These are phyloP conservation scores for Turritis glabra DNA, from an alignment of 345 rosid species.

Conservation along the genomic window DNA sequence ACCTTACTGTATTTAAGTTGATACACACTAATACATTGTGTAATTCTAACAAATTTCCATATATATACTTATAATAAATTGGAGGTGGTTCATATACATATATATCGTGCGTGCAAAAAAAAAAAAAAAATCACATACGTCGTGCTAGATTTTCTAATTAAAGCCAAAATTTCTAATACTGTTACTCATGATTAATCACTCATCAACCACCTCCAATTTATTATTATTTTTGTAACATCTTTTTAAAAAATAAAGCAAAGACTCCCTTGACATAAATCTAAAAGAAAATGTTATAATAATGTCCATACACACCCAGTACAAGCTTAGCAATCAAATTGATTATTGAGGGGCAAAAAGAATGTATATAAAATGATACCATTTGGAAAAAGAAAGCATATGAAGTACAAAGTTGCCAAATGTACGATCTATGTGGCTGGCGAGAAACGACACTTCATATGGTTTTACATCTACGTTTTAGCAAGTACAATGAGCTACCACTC, in stretches of 20 bases:
- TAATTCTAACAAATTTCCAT: neutral
- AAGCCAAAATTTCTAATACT: conserved; percentile 28
- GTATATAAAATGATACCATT: conserved; percentile 29
- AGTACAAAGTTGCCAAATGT: conserved; percentile 39
- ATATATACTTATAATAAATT: neutral
- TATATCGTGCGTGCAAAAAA: neutral
- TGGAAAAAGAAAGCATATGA: conserved; percentile 19
- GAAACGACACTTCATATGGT: conserved; percentile 23
- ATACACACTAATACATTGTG: neutral
- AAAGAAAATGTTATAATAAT: conserved; percentile 22
- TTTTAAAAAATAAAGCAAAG: conserved; percentile 17
- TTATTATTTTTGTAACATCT: conserved; percentile 9
- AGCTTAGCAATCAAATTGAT: conserved; percentile 24
- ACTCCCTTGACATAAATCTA: conserved; percentile 10
- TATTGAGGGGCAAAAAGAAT: conserved; percentile 24
- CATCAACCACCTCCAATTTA: conserved; percentile 38
- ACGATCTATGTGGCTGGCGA: conserved; percentile 37
- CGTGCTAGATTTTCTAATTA: conserved; percentile 2
- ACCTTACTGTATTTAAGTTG: neutral
- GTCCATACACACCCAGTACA: conserved; percentile 28
- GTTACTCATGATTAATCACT: conserved; percentile 36
- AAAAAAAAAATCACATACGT: neutral
- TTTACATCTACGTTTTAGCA: conserved; percentile 1
- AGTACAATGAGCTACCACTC: conserved; percentile 2
- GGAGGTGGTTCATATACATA: too few relatives aligned